Evolutionary conservation across 176 grass and related monocot genomes (phyloP).

Genomic region (Musa itinerans): DNA sequence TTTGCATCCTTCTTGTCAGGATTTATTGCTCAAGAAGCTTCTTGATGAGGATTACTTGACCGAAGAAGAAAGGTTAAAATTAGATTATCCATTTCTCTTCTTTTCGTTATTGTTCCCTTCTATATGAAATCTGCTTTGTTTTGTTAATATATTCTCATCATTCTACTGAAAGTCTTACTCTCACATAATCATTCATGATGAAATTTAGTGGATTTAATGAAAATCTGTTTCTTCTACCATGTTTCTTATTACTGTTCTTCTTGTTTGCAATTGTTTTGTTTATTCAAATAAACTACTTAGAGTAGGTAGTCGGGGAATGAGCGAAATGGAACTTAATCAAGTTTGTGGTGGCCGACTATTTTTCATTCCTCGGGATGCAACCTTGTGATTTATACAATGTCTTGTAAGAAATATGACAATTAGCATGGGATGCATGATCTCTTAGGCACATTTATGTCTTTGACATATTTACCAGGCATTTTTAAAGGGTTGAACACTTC

Average conservation of each 20-base stretch:
- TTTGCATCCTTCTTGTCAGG: constrained; percentile 33
- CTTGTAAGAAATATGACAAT: neutral
- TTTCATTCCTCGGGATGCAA: neutral
- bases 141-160: too few species aligned
- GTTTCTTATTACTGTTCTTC: neutral
- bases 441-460: too few species aligned
- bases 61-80: constrained; percentile 84
- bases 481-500: too few species aligned
- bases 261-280: neutral
- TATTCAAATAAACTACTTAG: neutral
- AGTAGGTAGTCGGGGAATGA: neutral
- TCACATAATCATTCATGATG: neutral
- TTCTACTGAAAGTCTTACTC: neutral
- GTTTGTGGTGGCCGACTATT: neutral
- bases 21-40: constrained; percentile 90
- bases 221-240: neutral
- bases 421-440: neutral
- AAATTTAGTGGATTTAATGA: neutral
- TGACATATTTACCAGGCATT: too few species aligned
- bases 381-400: neutral
- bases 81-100: neutral
- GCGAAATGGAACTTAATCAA: neutral
- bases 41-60: constrained; percentile 77
- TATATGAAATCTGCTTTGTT: neutral
- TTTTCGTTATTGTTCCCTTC: neutral